A percentile compares a stretch with the other conserved stretches of the same genome.
Evolutionary conservation across 495 filamentous ascomycete genomes (phyloP).

Genomic region (Aspergillus homomorphus): DNA sequence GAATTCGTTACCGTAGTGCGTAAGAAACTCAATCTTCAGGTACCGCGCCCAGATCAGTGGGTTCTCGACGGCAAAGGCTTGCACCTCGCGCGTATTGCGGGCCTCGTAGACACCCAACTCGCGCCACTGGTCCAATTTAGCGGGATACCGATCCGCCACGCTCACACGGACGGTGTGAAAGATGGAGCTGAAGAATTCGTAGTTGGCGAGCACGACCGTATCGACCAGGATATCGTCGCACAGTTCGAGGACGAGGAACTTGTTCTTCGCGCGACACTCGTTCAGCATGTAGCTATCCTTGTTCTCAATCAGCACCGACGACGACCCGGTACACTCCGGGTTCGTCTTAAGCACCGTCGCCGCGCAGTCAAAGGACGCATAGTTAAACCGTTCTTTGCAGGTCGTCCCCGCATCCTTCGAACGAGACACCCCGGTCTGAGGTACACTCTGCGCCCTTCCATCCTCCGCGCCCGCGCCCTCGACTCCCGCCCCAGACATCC

Average conservation of each 20-base stretch:
- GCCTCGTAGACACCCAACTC: slow-evolving; percentile 86
- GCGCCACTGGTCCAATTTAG: slow-evolving; percentile 89
- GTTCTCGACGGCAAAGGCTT: slow-evolving; percentile 89
- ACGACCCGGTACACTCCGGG: slow-evolving; percentile 74
- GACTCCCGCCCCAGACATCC: slow-evolving; percentile 20
- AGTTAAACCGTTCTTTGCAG: slow-evolving; percentile 93
- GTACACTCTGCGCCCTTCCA: slow-evolving; percentile 27
- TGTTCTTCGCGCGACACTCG: slow-evolving; percentile 80
- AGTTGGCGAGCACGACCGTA: slow-evolving; percentile 93
- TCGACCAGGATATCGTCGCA: slow-evolving; percentile 94
- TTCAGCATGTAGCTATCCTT: slow-evolving; percentile 99
- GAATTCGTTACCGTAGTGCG: slow-evolving; percentile 92
- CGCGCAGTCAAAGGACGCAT: slow-evolving; percentile 94
- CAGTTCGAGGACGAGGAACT: slow-evolving; percentile 87
- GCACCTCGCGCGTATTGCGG: slow-evolving; percentile 85
- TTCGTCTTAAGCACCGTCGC: slow-evolving; percentile 92
- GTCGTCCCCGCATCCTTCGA: slow-evolving; percentile 93
- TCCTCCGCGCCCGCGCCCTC: slow-evolving; percentile 23
- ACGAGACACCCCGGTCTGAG: slow-evolving; percentile 48
- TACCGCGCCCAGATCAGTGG: slow-evolving; percentile 95
- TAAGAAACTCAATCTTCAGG: slow-evolving; percentile 84
- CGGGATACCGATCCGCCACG: slow-evolving; percentile 89
- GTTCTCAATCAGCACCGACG: slow-evolving; percentile 86
- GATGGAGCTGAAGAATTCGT: slow-evolving; percentile 98
- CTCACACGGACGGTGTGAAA: slow-evolving; percentile 85